Base-by-base conservation (phyloP, 78 protist species). In the Dictyostelium purpureum region DNA sequence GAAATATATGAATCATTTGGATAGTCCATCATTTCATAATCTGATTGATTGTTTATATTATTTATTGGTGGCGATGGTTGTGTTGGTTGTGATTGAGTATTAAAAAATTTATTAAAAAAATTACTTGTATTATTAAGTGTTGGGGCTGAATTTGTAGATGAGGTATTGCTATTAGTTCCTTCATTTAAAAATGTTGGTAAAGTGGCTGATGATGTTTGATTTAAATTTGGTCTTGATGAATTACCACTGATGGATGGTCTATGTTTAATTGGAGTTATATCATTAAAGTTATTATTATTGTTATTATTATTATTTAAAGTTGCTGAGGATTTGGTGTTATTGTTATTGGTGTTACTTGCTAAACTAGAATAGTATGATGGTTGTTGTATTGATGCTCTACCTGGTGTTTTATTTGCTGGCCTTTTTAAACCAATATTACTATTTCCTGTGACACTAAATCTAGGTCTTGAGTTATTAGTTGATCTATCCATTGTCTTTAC, bases 1-100 rank as follows among this genome's bases (percentile, higher is more conserved):
- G 83, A 77, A 4, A 56, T 1, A 12, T 38, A 71, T 52, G 90
- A 82, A 38, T 56, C 69, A 73, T 83, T 83, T 67, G 75, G 54
- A 67, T 67, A 67, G 19, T 67, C 75, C 4, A 67, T 67, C 75
- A 67, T 67, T 38, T 67, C 75, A 67, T 67, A 26, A 67, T 67
- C 75, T 38, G 31, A 28, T 38, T 63, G n/a, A 35, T 33, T 63
- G 24, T 61, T 52, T 6, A 21, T 52, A 54, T 54, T 54, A 54
- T 54, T 54, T n/a, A 11, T 54, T 47, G 7, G 52, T 47, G 21
- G 66, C 28, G 5, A 31, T 31, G 33, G 69, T 59, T 31, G 69
- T 59, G 66, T 56, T 28, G 69, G 65, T 24, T 56, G 14, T 57
- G 69, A 12, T 31, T 59, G 69, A 31, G 40, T n/a, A n/a, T n/a